These are phyloP conservation scores for Phytophthora syringae DNA, from an alignment of 352 stramenopile genomes.

Conservation along the genomic window DNA sequence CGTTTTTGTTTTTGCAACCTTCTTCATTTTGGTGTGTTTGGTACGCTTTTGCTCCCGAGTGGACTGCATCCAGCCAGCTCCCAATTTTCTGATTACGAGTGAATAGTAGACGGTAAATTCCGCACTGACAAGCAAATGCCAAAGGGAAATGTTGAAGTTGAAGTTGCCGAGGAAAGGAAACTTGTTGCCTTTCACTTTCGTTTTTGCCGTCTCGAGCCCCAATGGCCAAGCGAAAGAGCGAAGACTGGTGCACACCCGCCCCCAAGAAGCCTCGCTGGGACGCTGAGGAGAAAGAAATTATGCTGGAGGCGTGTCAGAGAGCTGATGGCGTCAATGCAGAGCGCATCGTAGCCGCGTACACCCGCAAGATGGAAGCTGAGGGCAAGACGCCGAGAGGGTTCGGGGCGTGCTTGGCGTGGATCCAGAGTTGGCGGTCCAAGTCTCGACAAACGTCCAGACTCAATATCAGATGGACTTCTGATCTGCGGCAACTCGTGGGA, in stretches of 20 bases:
- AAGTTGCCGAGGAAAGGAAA: constrained; percentile 4
- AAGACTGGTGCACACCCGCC: neutral
- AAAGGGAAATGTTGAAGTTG: constrained; percentile 13
- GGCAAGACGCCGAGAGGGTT: neutral
- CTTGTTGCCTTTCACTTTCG: neutral
- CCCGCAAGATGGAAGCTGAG: neutral
- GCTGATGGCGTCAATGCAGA: neutral
- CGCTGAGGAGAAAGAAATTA: neutral
- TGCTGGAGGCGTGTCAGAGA: neutral
- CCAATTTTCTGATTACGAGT: neutral
- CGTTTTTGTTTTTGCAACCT: neutral
- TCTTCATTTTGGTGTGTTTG: constrained; percentile 1
- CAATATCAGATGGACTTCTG: neutral
- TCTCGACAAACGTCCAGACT: neutral
- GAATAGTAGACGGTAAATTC: constrained; percentile 2
- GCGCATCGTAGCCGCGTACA: neutral
- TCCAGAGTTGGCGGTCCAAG: neutral
- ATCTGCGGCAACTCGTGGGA: neutral
- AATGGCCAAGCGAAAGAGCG: neutral
- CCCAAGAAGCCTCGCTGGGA: neutral
- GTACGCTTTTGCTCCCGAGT: neutral
- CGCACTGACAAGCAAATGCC: neutral
- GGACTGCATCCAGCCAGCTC: neutral
- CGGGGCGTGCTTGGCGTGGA: neutral
- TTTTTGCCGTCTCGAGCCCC: neutral